phyloP scores from a whole-genome alignment of 2,329 filamentous ascomycete genomes.

The Lomentospora prolificans region DNA sequence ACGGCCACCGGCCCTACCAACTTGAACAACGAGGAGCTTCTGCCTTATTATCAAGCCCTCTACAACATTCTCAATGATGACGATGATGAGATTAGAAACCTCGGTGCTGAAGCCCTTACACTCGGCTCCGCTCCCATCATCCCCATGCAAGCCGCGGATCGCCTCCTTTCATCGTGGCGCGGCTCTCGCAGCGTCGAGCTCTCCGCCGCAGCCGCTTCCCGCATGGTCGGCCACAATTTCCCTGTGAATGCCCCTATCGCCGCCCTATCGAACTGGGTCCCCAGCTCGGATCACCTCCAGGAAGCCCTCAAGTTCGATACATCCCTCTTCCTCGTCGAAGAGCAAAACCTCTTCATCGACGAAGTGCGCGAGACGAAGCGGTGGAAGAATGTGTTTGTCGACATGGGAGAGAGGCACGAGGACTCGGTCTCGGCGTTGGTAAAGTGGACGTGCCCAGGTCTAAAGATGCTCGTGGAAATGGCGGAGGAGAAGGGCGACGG shows the following conservation, averaged over 20 bases:
- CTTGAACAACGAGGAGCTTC: conserved; percentile 24
- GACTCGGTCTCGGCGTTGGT: conserved; percentile 20
- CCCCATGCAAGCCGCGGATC: conserved; percentile 34
- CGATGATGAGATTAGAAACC: conserved; percentile 74
- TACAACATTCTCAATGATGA: conserved; percentile 80
- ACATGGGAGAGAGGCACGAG: conserved; percentile 14
- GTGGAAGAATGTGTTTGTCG: conserved; percentile 50
- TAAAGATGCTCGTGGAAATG: conserved; percentile 23
- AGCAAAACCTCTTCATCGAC: conserved; percentile 90
- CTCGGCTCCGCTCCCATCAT: conserved; percentile 37
- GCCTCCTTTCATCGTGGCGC: conserved; percentile 28
- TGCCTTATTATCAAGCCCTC: conserved; percentile 53
- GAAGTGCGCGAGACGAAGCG: conserved; percentile 60
- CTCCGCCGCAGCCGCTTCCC: conserved; percentile 26
- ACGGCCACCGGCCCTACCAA: conserved; percentile 8
- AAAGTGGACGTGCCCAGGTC: conserved; percentile 40
- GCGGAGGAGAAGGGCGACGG: conserved; percentile 38
- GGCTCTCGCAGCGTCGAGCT: conserved; percentile 30
- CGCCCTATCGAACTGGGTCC: background rate
- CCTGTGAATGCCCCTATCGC: conserved; percentile 4
- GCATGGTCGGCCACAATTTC: conserved; percentile 25
- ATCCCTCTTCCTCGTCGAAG: conserved; percentile 75
- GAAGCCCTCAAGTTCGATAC: conserved; percentile 46
- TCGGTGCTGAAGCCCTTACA: conserved; percentile 42
- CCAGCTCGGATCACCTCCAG: conserved; percentile 24